Evolutionary conservation across 306 rosid species (phyloP).

Genomic region (Benincasa hispida): DNA sequence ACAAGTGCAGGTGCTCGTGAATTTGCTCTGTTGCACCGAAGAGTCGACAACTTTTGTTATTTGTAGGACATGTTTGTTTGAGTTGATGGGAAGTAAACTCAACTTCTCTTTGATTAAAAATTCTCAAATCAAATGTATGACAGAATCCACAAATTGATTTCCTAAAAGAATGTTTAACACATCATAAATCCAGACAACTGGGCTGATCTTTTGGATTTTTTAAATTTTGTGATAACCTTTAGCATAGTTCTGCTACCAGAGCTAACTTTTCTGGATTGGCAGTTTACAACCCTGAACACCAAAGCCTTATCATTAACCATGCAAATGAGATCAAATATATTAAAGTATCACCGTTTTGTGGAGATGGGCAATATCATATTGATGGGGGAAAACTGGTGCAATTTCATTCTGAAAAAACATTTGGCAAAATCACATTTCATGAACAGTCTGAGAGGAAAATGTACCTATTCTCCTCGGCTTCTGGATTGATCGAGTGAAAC

Average conservation of each 20-base stretch:
- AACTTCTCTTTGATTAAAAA: neutral
- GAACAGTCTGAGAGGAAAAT: neutral
- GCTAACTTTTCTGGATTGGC: neutral
- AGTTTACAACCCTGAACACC: neutral
- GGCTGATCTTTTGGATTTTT: neutral
- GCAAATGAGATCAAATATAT: neutral
- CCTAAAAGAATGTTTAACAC: neutral
- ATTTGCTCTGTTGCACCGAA: neutral
- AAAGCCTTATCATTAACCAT: neutral
- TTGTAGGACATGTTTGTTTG: neutral
- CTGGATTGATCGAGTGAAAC: constrained; percentile 54
- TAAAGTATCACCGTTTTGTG: neutral
- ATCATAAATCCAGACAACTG: neutral
- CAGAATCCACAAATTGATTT: neutral
- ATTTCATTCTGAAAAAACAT: neutral
- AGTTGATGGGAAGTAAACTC: neutral
- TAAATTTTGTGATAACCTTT: neutral
- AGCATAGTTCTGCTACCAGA: neutral
- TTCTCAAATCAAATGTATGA: neutral
- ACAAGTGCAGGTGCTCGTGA: neutral
- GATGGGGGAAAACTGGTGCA: neutral
- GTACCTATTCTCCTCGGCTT: constrained; percentile 81
- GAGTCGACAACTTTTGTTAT: neutral
- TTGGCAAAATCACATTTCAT: neutral
- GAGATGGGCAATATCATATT: neutral